Conservation (phyloP, 495 filamentous ascomycete genomes). For the Haplographium delicatum region DNA sequence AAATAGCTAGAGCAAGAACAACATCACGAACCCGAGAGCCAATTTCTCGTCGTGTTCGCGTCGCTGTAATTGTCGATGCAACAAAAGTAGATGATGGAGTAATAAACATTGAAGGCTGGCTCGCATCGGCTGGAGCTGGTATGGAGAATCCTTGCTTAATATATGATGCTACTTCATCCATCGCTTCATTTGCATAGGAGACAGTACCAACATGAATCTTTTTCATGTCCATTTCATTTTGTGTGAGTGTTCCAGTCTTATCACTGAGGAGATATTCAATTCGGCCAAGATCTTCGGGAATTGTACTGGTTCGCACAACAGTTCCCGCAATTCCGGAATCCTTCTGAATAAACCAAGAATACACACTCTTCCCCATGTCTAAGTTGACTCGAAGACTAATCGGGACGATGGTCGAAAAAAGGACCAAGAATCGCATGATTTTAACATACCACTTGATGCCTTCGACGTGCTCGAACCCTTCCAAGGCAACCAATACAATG, state of each 20-base stretch:
- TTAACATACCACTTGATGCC: slow-evolving; percentile 80
- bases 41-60: slow-evolving; percentile 85
- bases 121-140: slow-evolving; percentile 27
- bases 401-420: slow-evolving; percentile 98
- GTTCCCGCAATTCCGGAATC: slow-evolving; percentile 86
- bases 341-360: slow-evolving; percentile 90
- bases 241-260: slow-evolving; percentile 95
- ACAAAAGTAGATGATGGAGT: slow-evolving; percentile 65
- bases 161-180: slow-evolving; percentile 91
- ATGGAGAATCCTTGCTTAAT: slow-evolving; percentile 73
- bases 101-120: slow-evolving; percentile 41
- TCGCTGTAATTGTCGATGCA: slow-evolving; percentile 53
- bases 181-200: slow-evolving; percentile 95
- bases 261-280: slow-evolving; percentile 97
- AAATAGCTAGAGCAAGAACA: slow-evolving; percentile 84
- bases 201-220: slow-evolving; percentile 98
- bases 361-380: slow-evolving; percentile 94
- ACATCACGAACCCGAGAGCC: slow-evolving; percentile 87
- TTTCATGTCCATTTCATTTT: slow-evolving; percentile 98
- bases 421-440: slow-evolving; percentile 90
- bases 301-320: slow-evolving; percentile 93
- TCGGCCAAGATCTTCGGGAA: slow-evolving; percentile 91
- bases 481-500: slow-evolving; percentile 80
- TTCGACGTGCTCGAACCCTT: slow-evolving; percentile 66
- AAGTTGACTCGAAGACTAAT: slow-evolving; percentile 95